These are phyloP conservation scores for Trichophyton simii DNA, from an alignment of 2,329 filamentous ascomycete genomes.

Conservation along the genomic window DNA sequence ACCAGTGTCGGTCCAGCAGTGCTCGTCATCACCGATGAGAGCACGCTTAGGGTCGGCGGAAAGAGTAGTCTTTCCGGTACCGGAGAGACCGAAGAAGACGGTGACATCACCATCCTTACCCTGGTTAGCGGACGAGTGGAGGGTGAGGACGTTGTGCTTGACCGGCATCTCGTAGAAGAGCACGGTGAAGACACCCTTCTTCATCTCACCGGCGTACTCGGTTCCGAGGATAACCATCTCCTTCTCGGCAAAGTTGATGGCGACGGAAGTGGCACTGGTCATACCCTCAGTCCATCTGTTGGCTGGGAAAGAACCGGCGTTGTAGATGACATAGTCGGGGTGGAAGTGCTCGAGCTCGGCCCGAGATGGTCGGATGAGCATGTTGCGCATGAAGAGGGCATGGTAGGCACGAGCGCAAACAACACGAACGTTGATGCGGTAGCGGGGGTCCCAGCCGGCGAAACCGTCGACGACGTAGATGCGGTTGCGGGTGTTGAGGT, in stretches of 20 bases:
- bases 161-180: slow-evolving; percentile 99
- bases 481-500: slow-evolving; percentile 95
- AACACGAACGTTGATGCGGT: slow-evolving; percentile 92
- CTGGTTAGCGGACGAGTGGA: slow-evolving; percentile 98
- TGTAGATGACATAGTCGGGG: slow-evolving; percentile 99
- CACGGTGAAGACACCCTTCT: slow-evolving; percentile 97
- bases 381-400: slow-evolving; percentile 99
- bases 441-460: slow-evolving; percentile 97
- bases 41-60: slow-evolving; percentile 94
- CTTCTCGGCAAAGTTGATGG: slow-evolving; percentile 98
- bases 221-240: slow-evolving; percentile 99
- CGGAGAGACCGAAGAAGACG: slow-evolving; percentile 97
- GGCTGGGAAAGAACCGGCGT: slow-evolving; percentile 93
- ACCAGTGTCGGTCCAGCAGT: slow-evolving; percentile 95
- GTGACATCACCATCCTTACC: slow-evolving; percentile 89
- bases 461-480: slow-evolving; percentile 98
- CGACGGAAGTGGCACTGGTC: slow-evolving; percentile 94
- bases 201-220: slow-evolving; percentile 96
- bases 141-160: slow-evolving; percentile 96
- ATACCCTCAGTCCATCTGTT: slow-evolving; percentile 97
- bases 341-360: slow-evolving; percentile 96
- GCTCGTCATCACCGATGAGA: slow-evolving; percentile 96
- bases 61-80: slow-evolving; percentile 96
- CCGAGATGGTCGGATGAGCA: slow-evolving; percentile 87
- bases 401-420: slow-evolving; percentile 99